Percentiles rank a stretch among this genome's conserved stretches.
Evolutionary conservation across 2,329 filamentous ascomycete species (phyloP).

Genomic region (Alternaria ethzedia): DNA sequence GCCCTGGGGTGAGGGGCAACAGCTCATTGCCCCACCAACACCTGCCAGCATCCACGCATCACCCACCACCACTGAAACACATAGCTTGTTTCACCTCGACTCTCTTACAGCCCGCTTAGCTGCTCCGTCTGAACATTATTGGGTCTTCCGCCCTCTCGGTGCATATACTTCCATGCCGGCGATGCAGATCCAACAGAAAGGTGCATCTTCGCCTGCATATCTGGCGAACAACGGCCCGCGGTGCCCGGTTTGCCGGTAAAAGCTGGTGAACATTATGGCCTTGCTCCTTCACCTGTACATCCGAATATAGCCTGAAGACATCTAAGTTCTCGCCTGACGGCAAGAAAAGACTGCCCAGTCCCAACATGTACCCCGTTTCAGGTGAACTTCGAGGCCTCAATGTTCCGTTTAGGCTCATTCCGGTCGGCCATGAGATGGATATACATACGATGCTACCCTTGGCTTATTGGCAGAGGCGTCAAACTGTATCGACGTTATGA

Average conservation of each 20-base stretch:
- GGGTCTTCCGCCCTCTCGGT: slow-evolving; percentile 1
- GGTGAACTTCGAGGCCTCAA: background rate
- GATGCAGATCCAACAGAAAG: background rate
- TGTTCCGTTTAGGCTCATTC: background rate
- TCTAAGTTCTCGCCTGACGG: background rate
- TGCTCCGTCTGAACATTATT: background rate
- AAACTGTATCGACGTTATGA: background rate
- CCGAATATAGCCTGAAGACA: background rate
- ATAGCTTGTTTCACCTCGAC: slow-evolving; percentile 26
- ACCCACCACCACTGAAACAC: slow-evolving; percentile 16
- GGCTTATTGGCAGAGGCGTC: background rate
- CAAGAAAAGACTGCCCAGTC: background rate
- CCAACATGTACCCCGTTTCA: background rate
- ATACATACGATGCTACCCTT: background rate
- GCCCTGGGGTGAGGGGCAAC: slow-evolving; percentile 24
- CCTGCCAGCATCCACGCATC: slow-evolving; percentile 20
- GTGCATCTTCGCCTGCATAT: slow-evolving; percentile 10
- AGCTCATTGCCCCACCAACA: slow-evolving; percentile 22
- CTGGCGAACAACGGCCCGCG: slow-evolving; percentile 7
- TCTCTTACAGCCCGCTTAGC: slow-evolving; percentile 14
- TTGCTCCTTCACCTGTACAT: background rate
- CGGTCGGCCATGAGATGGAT: background rate
- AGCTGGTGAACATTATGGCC: background rate
- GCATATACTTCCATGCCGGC: background rate
- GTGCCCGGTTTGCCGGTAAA: background rate